These are phyloP conservation scores for Ustilago nuda DNA, from an alignment of 1,284 basidiomycete species.

Conservation along the genomic window DNA sequence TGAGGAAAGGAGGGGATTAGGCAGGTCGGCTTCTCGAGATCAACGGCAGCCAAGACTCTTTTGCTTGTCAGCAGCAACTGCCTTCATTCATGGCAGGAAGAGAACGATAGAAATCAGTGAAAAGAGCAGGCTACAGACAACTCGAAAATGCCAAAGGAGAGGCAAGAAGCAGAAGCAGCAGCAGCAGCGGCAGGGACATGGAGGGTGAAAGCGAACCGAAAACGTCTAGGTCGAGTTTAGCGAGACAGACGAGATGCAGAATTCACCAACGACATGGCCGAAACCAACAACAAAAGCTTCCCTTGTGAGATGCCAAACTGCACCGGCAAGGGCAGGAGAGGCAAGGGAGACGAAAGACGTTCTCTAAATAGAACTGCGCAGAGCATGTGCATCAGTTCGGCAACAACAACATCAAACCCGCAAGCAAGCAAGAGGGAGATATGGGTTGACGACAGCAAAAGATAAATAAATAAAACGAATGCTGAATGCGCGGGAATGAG, in stretches of 20 bases:
- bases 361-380: background rate
- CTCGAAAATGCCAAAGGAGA: background rate
- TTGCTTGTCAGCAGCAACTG: background rate
- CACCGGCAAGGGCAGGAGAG: background rate
- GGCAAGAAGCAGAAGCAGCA: slow-evolving; percentile 10
- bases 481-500: slow-evolving; percentile 24
- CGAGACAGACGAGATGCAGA: slow-evolving; percentile 16
- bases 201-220: slow-evolving; percentile 1
- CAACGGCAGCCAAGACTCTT: slow-evolving; percentile 5
- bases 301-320: background rate
- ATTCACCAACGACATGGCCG: slow-evolving; percentile 10
- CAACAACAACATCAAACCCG: background rate
- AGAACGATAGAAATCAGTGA: background rate
- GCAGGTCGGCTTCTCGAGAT: background rate
- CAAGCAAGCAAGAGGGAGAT: background rate
- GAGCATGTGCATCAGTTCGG: background rate
- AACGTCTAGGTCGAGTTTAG: background rate
- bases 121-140: background rate
- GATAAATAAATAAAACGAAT: too few species aligned
- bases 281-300: background rate
- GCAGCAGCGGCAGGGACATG: slow-evolving; percentile 5
- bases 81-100: slow-evolving; percentile 1
- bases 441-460: background rate
- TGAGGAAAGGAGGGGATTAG: background rate
- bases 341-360: background rate